Base-by-base conservation (phyloP, 768 basidiomycete species). In the Tylopilus sp. region DNA sequence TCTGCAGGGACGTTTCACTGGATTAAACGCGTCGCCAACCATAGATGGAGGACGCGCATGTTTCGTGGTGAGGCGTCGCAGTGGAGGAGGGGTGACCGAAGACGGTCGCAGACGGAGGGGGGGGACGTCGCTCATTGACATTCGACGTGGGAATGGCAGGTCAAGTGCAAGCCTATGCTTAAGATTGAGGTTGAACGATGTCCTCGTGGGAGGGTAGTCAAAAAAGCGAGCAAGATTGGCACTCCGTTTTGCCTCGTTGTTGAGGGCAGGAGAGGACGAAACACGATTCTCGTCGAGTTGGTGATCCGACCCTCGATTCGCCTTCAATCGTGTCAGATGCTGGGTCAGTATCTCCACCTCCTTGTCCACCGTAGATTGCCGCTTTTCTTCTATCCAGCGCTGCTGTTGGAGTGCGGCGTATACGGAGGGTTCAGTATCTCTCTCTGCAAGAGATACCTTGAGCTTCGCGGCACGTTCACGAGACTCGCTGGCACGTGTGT, bases 381-480 rank as follows among this genome's bases (percentile, higher is more conserved):
- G 68, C 53, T 71, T 72, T 56, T 82, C 80, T 52, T 77, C 75
- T 65, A 74, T 68, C 79, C 79, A 81, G 26, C 77, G 73, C 44
- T 79, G 71, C 1, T 70, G 71, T 52, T 79, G 73, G 36, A 78
- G 63, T 9, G 71, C 52, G 50, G 66, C 63, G 51, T 72, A 76
- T 17, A 56, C 56, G 6, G 52, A 59, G 1, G 75, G 75, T 8
- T 78, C 74, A 6, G 67, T 54, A 40, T 69, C 70, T 45, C 74
- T 68, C 44, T 75, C 69, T 1, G 65, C 57, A 17, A 79, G 68
- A 39, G 71, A 54, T 18, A 57, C 57, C 13, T 73, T 73, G 30
- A 80, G 66, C 48, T 69, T 72, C 40, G 67, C 69, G 6, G 73
- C 69, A 50, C 71, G 69, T 44, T 76, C 71, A 49, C 72, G 69